A percentile compares a stretch with the other conserved stretches of the same genome.
Evolutionary conservation across 139 green algal species (phyloP).

Genomic region (Picocystis salinarum): DNA sequence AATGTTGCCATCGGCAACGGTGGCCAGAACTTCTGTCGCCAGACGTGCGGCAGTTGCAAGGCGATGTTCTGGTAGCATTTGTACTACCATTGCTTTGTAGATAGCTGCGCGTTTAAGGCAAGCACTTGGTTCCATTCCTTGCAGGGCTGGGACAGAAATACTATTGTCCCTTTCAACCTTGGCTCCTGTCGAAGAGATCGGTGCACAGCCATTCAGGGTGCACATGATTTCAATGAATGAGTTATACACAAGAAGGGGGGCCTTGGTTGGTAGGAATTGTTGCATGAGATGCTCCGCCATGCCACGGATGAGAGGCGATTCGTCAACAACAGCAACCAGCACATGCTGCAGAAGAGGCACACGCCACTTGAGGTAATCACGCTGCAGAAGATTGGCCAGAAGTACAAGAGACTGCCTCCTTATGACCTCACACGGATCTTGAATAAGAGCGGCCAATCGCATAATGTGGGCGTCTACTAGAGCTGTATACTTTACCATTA

Average conservation of each 20-base stretch:
- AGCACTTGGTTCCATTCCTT: not conserved
- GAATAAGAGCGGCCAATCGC: constrained; percentile 41
- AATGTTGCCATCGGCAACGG: constrained; percentile 47
- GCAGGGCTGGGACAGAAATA: not conserved
- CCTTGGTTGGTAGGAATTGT: constrained; percentile 33
- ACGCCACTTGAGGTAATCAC: constrained; percentile 78
- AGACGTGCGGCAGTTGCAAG: constrained; percentile 42
- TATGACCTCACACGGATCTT: constrained; percentile 60
- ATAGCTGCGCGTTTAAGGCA: constrained; percentile 2
- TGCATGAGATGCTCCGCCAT: constrained; percentile 31
- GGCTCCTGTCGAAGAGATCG: not conserved
- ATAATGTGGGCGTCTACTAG: constrained; percentile 56
- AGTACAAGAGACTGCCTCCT: constrained; percentile 51
- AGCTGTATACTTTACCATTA: constrained; percentile 56
- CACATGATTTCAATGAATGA: constrained; percentile 77
- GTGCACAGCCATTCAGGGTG: constrained; percentile 55
- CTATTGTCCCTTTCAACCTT: not conserved
- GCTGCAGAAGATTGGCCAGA: constrained; percentile 55
- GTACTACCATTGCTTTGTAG: constrained; percentile 30
- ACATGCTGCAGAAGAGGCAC: constrained; percentile 63
- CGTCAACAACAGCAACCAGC: constrained; percentile 60
- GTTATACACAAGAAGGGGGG: constrained; percentile 71
- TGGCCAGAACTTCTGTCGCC: constrained; percentile 40
- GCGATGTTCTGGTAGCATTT: constrained; percentile 64
- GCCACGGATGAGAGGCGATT: constrained; percentile 11